phyloP scores from a whole-genome alignment of 352 stramenopile species.

The Pythium plurisporium region DNA sequence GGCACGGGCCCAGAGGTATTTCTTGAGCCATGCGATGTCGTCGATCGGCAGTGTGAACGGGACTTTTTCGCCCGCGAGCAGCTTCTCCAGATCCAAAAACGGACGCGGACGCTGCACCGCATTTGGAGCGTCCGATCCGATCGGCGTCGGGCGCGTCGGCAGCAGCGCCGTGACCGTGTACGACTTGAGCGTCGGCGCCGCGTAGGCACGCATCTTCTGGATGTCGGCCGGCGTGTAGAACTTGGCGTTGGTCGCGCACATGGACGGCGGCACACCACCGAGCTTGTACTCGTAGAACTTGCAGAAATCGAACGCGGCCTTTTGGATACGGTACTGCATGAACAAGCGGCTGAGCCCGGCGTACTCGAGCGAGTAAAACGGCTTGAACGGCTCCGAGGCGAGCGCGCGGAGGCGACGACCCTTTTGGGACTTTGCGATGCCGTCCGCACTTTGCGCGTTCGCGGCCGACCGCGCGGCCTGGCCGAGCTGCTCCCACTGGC shows the following conservation, averaged over 20 bases:
- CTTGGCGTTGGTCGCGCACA: constrained; percentile 5
- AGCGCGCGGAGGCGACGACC: not conserved
- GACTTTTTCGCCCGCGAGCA: not conserved
- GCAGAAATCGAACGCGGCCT: constrained; percentile 20
- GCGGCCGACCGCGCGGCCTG: not conserved
- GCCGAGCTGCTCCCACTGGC: not conserved
- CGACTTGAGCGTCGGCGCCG: not conserved
- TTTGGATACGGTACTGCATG: constrained; percentile 18
- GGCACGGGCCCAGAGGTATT: not conserved
- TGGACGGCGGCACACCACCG: constrained; percentile 9
- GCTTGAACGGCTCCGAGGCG: too few relatives aligned
- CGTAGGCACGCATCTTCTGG: constrained; percentile 3
- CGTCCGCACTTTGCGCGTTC: not conserved
- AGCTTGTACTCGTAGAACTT: constrained; percentile 20
- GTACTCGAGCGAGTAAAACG: constrained; percentile 15
- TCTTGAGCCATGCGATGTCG: not conserved
- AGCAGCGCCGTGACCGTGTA: not conserved
- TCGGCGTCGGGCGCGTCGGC: not conserved
- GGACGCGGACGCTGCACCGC: not conserved
- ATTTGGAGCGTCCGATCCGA: not conserved
- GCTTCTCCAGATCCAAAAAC: constrained; percentile 1
- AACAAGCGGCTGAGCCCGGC: constrained; percentile 11
- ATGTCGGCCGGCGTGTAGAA: constrained; percentile 6
- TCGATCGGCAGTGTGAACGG: not conserved
- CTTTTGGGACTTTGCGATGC: not conserved